Percentiles rank a stretch among this genome's conserved stretches.
phyloP scores from a whole-genome alignment of 768 basidiomycete species.

The Lactifluus subvellereus region DNA sequence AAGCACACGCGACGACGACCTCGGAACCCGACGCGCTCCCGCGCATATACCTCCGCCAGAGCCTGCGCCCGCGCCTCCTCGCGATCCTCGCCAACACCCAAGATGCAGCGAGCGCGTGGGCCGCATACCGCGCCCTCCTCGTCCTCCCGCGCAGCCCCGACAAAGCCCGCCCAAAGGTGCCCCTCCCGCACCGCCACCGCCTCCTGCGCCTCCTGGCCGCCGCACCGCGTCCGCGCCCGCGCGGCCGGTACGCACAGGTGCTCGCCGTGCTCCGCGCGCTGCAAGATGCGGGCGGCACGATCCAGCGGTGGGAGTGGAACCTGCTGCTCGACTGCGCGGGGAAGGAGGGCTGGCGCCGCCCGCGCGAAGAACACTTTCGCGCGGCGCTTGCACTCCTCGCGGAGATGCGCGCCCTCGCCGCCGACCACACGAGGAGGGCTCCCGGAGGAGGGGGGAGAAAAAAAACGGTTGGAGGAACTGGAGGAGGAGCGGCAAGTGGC shows the following conservation, averaged over 20 bases:
- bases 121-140: constrained; percentile 37
- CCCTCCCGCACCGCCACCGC: constrained; percentile 48
- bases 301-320: constrained; percentile 73
- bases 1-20: background rate
- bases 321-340: constrained; percentile 62
- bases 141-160: constrained; percentile 17
- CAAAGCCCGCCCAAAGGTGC: constrained; percentile 25
- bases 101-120: constrained; percentile 33
- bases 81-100: constrained; percentile 13
- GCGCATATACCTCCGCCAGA: constrained; percentile 1
- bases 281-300: constrained; percentile 45
- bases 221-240: constrained; percentile 46
- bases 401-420: constrained; percentile 45
- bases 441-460: too few relatives aligned
- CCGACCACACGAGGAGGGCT: too few relatives aligned
- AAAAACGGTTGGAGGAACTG: too few relatives aligned
- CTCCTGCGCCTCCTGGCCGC: constrained; percentile 54
- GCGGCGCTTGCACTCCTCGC: constrained; percentile 53
- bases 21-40: background rate
- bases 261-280: constrained; percentile 61
- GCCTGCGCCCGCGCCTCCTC: constrained; percentile 10
- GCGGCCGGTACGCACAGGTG: constrained; percentile 54
- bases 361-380: constrained; percentile 51
- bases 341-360: constrained; percentile 53
- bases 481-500: constrained; percentile 16